Evolutionary conservation across 139 green algal genomes (phyloP).

Genomic region (Volvox africanus): DNA sequence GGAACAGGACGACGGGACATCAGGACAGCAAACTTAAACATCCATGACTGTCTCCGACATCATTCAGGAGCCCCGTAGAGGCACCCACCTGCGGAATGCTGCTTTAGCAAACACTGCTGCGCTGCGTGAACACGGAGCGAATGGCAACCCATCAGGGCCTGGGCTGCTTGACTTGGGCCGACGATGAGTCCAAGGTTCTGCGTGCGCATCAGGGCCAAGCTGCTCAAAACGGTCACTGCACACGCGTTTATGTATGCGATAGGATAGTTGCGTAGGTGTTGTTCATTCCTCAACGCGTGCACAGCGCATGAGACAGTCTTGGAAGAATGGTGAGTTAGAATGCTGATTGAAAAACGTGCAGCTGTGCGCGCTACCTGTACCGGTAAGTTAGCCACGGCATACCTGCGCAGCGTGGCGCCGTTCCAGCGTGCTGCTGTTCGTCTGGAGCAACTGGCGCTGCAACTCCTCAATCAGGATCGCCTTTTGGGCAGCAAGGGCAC

Average conservation of each 20-base stretch:
- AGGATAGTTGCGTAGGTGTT: no score
- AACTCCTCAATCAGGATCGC: conserved; percentile 48
- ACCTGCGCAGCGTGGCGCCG: conserved; percentile 38
- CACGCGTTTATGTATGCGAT: no score
- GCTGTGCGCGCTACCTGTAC: background rate
- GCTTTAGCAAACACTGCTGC: conserved; percentile 59
- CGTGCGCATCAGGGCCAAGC: background rate
- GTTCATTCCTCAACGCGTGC: no score
- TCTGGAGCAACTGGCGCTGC: conserved; percentile 44
- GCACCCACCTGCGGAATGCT: conserved; percentile 44
- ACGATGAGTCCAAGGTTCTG: conserved; percentile 44
- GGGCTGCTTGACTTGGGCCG: conserved; percentile 39
- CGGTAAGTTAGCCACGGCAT: background rate
- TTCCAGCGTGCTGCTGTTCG: conserved; percentile 48
- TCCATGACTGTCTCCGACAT: no score
- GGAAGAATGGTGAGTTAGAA: no score
- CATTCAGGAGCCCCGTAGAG: background rate
- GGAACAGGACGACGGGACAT: no score
- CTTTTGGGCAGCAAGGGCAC: conserved; percentile 43
- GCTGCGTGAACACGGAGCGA: conserved; percentile 27
- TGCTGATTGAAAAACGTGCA: background rate
- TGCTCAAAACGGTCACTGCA: no score
- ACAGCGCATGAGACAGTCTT: no score
- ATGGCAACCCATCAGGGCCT: conserved; percentile 60
- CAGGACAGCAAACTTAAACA: no score